phyloP scores from a whole-genome alignment of 176 grass and related monocot species.

The Triticum aestivum region IWGSC_CS_RefSeq_v2.1 NC_057797.1:341773342-341773841 shows the following conservation, averaged over 20 bases:
- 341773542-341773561: too few species aligned
- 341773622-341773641: constrained; percentile 31
- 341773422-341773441: neutral
- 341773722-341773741: constrained; percentile 29
- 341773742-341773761: neutral
- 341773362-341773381: neutral
- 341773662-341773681: neutral
- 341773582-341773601: constrained; percentile 20
- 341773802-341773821: neutral
- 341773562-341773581: constrained; percentile 37
- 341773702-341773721: neutral
- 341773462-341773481: neutral
- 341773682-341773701: neutral
- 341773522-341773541: too few species aligned
- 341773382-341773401: fast-evolving
- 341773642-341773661: neutral
- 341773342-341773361: neutral
- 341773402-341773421: neutral
- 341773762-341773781: neutral
- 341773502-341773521: neutral
- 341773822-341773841: constrained; percentile 17
- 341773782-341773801: neutral
- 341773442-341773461: constrained; percentile 19
- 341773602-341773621: neutral
- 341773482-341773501: constrained; percentile 23